These are phyloP conservation scores for Lactarius deliciosus DNA, from an alignment of 768 basidiomycete genomes.

Conservation along the genomic window DNA sequence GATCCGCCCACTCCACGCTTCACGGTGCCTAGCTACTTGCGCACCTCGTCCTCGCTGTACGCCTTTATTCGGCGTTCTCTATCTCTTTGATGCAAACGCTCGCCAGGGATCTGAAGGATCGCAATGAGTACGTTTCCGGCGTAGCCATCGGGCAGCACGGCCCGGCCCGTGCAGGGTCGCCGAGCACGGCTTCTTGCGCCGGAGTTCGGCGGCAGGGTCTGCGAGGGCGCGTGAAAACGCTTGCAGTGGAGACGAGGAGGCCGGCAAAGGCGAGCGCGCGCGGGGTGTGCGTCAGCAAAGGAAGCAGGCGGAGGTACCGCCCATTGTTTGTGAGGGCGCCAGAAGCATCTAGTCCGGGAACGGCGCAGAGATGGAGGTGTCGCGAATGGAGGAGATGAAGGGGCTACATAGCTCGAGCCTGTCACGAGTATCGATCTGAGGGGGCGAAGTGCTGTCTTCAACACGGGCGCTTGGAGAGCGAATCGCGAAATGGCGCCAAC, in stretches of 20 bases:
- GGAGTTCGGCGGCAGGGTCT: too few species aligned
- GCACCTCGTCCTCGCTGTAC: slow-evolving; percentile 42
- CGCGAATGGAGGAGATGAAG: slow-evolving; percentile 39
- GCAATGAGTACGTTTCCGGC: slow-evolving; percentile 38
- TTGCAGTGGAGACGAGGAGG: slow-evolving; percentile 47
- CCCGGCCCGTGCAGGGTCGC: slow-evolving; percentile 48
- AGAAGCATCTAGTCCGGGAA: neutral
- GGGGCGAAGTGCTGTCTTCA: slow-evolving; percentile 3
- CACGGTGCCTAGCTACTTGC: too few species aligned
- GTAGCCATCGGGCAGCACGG: slow-evolving; percentile 36
- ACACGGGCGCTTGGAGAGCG: slow-evolving; percentile 44
- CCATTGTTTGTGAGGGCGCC: slow-evolving; percentile 46
- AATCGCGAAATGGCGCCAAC: slow-evolving; percentile 53
- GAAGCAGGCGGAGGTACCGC: slow-evolving; percentile 59
- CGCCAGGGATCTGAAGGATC: slow-evolving; percentile 43
- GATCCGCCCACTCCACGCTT: slow-evolving; percentile 34
- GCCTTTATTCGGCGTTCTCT: slow-evolving; percentile 47
- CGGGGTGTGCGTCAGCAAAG: slow-evolving; percentile 45
- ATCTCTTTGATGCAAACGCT: slow-evolving; percentile 37
- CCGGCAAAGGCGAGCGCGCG: slow-evolving; percentile 57
- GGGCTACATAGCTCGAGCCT: slow-evolving; percentile 53
- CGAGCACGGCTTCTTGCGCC: slow-evolving; percentile 41
- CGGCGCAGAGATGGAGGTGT: slow-evolving; percentile 31
- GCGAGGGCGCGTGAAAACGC: slow-evolving; percentile 29
- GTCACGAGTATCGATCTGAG: slow-evolving; percentile 40